Base-by-base conservation (phyloP, 441 rosid species). In the Dalechampia spathulata region DNA sequence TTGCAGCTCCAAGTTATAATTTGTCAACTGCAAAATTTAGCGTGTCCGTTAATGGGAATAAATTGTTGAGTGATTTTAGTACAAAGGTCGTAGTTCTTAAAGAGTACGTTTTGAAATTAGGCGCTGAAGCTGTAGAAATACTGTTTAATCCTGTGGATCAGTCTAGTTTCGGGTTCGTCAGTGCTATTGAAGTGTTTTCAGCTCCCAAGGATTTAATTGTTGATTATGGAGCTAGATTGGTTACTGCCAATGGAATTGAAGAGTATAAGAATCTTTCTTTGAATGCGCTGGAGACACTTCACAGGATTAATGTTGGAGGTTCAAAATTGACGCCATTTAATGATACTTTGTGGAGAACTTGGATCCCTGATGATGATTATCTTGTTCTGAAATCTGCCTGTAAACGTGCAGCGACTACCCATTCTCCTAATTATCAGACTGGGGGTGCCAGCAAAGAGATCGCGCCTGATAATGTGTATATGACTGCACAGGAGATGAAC, bases 311-410 rank as follows among this genome's bases (percentile, higher is more conserved):
- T 72, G 85, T 89, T 41, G 97, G 97, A 27, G 97, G 97, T 22
- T 71, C 52, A 30, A 75, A 73, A 28, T 39, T 89, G 67, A 84
- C 88, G 2, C 95, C 97, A 26, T 83, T 86, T 58, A 89, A 89
- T 66, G 97, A 89, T 62, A 75, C 90, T 10, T 13, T 89, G 65
- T 86, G 93, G 97, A 78, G 97, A 77, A 81, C 88, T 51, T 89
- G 97, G 97, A 61, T 77, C 39, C 86, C 90, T 47, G 97, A 89
- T 55, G 95, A 86, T 10, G 75, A 73, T 12, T 86, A 64, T 69
- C 79, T 89, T 22, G 73, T 76, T 26, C 54, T 78, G 3, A 76
- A 77, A 70, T 68, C 76, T 15, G 90, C 95, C 58, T 95, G 92
- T 0, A 86, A 78, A 52, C 85, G 65, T 19, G 82, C 63, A 1